phyloP scores from a whole-genome alignment of 2,329 filamentous ascomycete species.

The Endoconidiophora polonica region DNA sequence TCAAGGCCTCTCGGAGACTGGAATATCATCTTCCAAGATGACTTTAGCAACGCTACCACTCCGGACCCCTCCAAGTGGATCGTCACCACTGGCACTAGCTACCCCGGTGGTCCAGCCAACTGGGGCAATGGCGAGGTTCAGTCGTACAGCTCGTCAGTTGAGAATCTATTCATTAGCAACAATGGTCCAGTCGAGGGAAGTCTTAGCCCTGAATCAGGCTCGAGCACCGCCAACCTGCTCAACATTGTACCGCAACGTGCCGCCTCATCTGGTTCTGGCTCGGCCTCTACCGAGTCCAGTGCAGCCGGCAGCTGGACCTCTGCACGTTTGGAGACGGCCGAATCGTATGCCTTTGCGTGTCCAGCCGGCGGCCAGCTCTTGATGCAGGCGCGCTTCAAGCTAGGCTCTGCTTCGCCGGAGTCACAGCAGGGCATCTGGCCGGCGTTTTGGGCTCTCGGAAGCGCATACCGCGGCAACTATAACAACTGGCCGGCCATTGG shows the following conservation, averaged over 20 bases:
- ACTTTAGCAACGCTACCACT: conserved; percentile 15
- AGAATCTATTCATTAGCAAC: conserved; percentile 24
- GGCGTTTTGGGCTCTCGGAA: conserved; percentile 30
- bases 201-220: neutral
- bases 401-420: conserved; percentile 18
- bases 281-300: conserved; percentile 4
- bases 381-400: conserved; percentile 24
- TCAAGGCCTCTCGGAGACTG: conserved; percentile 1
- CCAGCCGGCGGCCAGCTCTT: conserved; percentile 21
- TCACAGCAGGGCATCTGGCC: conserved; percentile 28
- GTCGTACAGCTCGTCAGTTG: conserved; percentile 24
- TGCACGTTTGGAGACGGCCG: conserved; percentile 25
- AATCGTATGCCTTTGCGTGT: conserved; percentile 21
- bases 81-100: conserved; percentile 25
- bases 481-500: conserved; percentile 26
- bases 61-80: conserved; percentile 7
- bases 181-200: conserved; percentile 15
- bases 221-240: neutral
- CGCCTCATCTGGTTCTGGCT: neutral
- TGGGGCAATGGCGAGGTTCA: conserved; percentile 35
- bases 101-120: conserved; percentile 27
- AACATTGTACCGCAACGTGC: conserved; percentile 10
- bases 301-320: conserved; percentile 25
- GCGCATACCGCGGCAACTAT: conserved; percentile 23
- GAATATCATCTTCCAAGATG: conserved; percentile 18